Base-by-base conservation (phyloP, 2,329 filamentous ascomycete species). In the Nigrospora osmanthi region DNA sequence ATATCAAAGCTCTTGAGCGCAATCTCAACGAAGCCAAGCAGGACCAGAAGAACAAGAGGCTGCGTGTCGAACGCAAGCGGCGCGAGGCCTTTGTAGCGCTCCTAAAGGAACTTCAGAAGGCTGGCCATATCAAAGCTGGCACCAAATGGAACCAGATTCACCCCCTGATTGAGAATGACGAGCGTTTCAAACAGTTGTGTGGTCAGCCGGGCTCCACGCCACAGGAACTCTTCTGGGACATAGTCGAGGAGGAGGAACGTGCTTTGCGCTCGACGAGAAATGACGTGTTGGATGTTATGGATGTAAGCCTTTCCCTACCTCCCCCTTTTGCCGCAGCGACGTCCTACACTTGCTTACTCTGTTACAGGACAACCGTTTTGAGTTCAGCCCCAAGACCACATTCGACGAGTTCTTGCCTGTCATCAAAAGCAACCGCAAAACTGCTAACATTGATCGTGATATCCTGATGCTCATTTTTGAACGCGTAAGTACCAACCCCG, bases 201-300 rank as follows among this genome's bases (percentile, higher is more conserved):
- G 90, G 89, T 42, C 88, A 94, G 60, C 68, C 78, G 47, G 90
- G 91, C 45, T 95, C 90, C 5, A 86, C 81, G 5, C 88, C 93
- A 13, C 76, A 95, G 52, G 89, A 97, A 58, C 73, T 98, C 7
- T 97, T 98, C 70, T 96, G 91, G 89, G 93, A 98, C 62, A 73
- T 90, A 40, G 76, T 97, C 23, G 93, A 97, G 62, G 89, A 95
- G 62, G 89, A 97, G 63, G 91, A 98, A 59, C 81, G 87, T 47
- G 82, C 84, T n/a, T 72, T 96, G 40, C 84, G 90, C 49, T 83
- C 80, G 41, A 83, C 85, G 40, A 78, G 88, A 49, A 94, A 93
- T 60, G 82, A 89, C 59, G 86, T 94, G 35, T 71, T 93, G 52
- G 89, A 95, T 67, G 88, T 93, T 54, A 75, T 95, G 54, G 87